Evolutionary conservation across 2,329 filamentous ascomycete genomes (phyloP).

Genomic region (Aspergillus quadrilineatus): DNA sequence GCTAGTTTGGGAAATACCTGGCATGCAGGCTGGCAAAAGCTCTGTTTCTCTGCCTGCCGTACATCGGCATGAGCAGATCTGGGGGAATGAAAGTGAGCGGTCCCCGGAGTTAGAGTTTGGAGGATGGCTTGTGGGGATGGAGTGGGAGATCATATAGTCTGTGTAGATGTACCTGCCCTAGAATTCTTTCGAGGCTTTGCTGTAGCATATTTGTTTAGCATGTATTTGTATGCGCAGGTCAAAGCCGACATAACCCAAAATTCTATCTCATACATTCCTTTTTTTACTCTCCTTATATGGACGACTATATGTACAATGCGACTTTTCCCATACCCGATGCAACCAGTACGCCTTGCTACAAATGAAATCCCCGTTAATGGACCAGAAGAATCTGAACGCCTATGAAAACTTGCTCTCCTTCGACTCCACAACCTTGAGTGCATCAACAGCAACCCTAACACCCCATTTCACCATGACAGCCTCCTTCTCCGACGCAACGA

Average conservation of each 20-base stretch:
- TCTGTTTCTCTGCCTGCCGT: not conserved
- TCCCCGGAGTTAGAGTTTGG: conserved; percentile 5
- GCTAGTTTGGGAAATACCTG: conserved; percentile 37
- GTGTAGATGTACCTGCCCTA: not conserved
- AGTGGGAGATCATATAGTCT: conserved; percentile 39
- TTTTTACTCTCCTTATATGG: not conserved
- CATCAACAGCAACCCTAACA: conserved; percentile 42
- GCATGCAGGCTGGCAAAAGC: conserved; percentile 16
- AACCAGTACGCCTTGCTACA: conserved; percentile 2
- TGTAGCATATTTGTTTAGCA: not conserved
- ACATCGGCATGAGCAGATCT: not conserved
- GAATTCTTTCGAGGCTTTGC: not conserved
- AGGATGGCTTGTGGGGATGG: conserved; percentile 39
- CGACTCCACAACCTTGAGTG: conserved; percentile 38
- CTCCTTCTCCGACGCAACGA: conserved; percentile 52
- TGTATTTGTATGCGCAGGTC: not conserved
- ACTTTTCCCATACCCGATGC: not conserved
- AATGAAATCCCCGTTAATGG: not conserved
- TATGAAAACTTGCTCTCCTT: conserved; percentile 6
- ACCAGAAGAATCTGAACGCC: not conserved
- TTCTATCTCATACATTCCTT: not conserved
- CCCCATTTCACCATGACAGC: conserved; percentile 52
- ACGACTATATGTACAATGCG: not conserved
- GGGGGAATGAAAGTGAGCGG: not conserved
- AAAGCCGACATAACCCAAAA: not conserved